phyloP scores from a whole-genome alignment of 495 filamentous ascomycete species.

The Aspergillus campestris region DNA sequence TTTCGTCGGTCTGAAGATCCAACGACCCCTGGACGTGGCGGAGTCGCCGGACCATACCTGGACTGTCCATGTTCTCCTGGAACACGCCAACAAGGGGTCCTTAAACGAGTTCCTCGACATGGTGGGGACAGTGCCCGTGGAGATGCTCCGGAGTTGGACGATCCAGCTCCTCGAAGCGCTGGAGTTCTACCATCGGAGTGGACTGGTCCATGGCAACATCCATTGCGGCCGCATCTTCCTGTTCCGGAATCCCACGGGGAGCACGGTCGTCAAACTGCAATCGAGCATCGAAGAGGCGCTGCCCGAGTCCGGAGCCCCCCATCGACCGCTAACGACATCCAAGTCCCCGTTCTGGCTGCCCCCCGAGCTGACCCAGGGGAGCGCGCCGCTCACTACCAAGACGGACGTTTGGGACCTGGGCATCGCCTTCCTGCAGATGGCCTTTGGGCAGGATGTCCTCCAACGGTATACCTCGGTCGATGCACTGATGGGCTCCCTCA shows the following conservation, averaged over 20 bases:
- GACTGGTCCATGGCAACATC: slow-evolving; percentile 70
- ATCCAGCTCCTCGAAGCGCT: slow-evolving; percentile 85
- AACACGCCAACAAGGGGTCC: slow-evolving; percentile 73
- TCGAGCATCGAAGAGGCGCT: slow-evolving; percentile 36
- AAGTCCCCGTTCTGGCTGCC: slow-evolving; percentile 78
- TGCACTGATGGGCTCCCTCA: slow-evolving; percentile 51
- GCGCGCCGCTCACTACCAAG: slow-evolving; percentile 58
- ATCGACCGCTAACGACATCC: slow-evolving; percentile 46
- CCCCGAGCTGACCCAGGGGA: slow-evolving; percentile 61
- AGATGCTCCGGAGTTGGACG: slow-evolving; percentile 73
- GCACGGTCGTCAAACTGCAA: slow-evolving; percentile 37
- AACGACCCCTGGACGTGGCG: slow-evolving; percentile 24
- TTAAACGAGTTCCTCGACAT: slow-evolving; percentile 73
- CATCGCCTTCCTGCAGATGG: slow-evolving; percentile 83
- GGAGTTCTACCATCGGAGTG: slow-evolving; percentile 75
- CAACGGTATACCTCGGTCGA: slow-evolving; percentile 72
- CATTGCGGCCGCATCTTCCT: slow-evolving; percentile 71
- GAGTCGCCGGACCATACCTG: slow-evolving; percentile 40
- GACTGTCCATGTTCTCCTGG: slow-evolving; percentile 74
- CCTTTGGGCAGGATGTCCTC: slow-evolving; percentile 73
- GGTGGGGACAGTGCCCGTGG: slow-evolving; percentile 60
- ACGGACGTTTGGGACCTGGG: slow-evolving; percentile 95
- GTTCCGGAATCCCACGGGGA: slow-evolving; percentile 29
- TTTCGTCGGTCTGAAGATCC: slow-evolving; percentile 74
- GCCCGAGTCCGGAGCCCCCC: slow-evolving; percentile 18